phyloP scores from a whole-genome alignment of 2,329 filamentous ascomycete species.

The Pseudodiploospora longispora region DNA sequence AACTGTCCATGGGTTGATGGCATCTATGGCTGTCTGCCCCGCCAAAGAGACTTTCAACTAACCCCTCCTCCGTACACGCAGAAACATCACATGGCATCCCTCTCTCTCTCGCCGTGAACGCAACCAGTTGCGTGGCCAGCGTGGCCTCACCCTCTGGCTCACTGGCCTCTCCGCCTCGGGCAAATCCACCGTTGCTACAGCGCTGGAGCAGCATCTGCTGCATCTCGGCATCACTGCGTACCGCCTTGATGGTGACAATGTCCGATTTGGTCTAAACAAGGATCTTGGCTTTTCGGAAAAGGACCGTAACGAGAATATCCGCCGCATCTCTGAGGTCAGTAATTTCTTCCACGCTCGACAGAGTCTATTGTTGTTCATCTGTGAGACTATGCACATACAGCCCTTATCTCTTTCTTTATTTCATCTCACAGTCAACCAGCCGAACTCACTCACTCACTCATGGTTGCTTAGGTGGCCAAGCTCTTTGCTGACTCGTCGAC shows the following conservation, averaged over 20 bases:
- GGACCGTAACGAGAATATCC: constrained; percentile 96
- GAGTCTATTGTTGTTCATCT: no score
- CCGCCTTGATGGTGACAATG: constrained; percentile 95
- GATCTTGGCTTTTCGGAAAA: constrained; percentile 90
- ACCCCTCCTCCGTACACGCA: constrained; percentile 24
- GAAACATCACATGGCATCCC: constrained; percentile 87
- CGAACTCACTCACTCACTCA: not conserved
- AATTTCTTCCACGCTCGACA: not conserved
- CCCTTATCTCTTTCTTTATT: no score
- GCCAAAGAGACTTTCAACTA: not conserved
- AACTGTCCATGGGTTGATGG: no score
- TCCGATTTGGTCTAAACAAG: constrained; percentile 96
- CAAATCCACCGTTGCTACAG: constrained; percentile 94
- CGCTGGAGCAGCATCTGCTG: constrained; percentile 92
- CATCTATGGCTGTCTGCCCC: not conserved
- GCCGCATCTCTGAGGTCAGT: constrained; percentile 74
- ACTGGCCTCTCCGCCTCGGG: constrained; percentile 93
- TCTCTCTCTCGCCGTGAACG: constrained; percentile 74
- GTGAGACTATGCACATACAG: no score
- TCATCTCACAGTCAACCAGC: not conserved
- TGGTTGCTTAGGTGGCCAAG: constrained; percentile 64
- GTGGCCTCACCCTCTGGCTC: constrained; percentile 94
- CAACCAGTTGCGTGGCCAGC: constrained; percentile 67
- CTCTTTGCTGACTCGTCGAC: constrained; percentile 87
- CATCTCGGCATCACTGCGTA: constrained; percentile 78